These are phyloP conservation scores for Calonectria henricotiae DNA, from an alignment of 2,329 filamentous ascomycete genomes.

Conservation along the genomic window DNA sequence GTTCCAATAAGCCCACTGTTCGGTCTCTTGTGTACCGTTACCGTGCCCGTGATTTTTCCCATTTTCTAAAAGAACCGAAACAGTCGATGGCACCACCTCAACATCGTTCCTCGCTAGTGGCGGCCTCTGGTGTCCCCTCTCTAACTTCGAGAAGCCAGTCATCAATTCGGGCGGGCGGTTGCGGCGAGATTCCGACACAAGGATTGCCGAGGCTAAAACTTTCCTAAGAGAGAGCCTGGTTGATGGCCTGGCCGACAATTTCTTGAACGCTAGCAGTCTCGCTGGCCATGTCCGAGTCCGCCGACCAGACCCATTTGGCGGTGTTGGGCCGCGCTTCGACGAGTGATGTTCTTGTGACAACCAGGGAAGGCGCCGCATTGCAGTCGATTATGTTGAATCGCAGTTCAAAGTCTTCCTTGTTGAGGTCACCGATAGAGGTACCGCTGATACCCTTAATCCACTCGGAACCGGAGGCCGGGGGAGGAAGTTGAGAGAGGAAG, in stretches of 20 bases:
- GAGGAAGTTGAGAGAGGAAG: slow-evolving; percentile 51
- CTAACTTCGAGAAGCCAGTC: slow-evolving; percentile 10
- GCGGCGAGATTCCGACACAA: neutral
- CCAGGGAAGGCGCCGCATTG: slow-evolving; percentile 43
- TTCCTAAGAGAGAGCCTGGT: slow-evolving; percentile 44
- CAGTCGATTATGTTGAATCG: slow-evolving; percentile 54
- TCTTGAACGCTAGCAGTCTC: slow-evolving; percentile 47
- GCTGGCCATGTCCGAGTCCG: slow-evolving; percentile 29
- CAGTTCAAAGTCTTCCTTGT: slow-evolving; percentile 54
- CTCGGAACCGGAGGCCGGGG: slow-evolving; percentile 26
- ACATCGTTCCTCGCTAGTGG: too few species aligned
- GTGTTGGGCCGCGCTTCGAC: slow-evolving; percentile 38
- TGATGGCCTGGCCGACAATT: slow-evolving; percentile 45
- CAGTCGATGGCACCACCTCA: neutral
- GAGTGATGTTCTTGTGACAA: slow-evolving; percentile 45
- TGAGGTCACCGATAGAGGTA: slow-evolving; percentile 54
- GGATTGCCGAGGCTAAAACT: neutral
- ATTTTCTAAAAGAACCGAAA: neutral
- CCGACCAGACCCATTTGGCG: slow-evolving; percentile 56
- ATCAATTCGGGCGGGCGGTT: neutral
- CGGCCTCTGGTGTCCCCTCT: neutral
- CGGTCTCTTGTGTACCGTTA: neutral
- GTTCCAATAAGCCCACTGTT: neutral
- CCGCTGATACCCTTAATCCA: slow-evolving; percentile 57
- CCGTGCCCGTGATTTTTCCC: neutral